Percentiles rank a stretch among this genome's conserved stretches.
phyloP scores from a whole-genome alignment of 495 filamentous ascomycete genomes.

The Massariosphaeria phaeospora region DNA sequence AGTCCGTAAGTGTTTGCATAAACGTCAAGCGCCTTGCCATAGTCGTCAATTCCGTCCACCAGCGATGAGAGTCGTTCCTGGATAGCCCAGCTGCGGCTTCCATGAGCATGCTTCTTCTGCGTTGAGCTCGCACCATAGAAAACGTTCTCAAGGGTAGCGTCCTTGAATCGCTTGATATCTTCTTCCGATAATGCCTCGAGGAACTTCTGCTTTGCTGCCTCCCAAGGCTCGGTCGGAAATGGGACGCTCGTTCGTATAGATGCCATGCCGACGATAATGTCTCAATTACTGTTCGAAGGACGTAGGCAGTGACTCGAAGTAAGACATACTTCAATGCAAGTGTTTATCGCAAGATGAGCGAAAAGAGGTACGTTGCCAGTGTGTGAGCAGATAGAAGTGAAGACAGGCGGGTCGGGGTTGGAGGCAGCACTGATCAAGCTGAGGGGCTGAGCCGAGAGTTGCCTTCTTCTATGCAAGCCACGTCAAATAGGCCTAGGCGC shows the following conservation, averaged over 20 bases:
- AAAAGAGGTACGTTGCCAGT: too few relatives aligned
- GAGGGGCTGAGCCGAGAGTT: too few relatives aligned
- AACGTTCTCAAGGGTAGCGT: conserved; percentile 32
- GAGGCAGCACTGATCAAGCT: too few relatives aligned
- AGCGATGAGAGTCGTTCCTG: conserved; percentile 33
- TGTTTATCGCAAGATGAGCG: too few relatives aligned
- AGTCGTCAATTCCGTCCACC: conserved; percentile 41
- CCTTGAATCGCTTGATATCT: conserved; percentile 4
- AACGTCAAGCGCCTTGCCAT: conserved; percentile 43
- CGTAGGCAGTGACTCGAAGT: neutral
- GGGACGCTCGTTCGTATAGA: conserved; percentile 3
- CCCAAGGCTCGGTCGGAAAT: conserved; percentile 17
- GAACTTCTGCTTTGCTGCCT: conserved; percentile 13
- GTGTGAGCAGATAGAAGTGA: too few relatives aligned
- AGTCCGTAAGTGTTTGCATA: conserved; percentile 38
- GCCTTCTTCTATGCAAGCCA: too few relatives aligned
- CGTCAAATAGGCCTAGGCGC: too few relatives aligned
- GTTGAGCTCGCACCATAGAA: conserved; percentile 38
- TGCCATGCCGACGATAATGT: neutral
- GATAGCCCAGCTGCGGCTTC: conserved; percentile 33
- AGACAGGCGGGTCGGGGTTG: too few relatives aligned
- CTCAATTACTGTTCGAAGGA: neutral
- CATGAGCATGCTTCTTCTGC: conserved; percentile 32
- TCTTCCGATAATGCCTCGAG: neutral
- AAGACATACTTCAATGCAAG: too few relatives aligned